Conservation (phyloP, 257 asterid species). For the Przewalskia tangutica region DNA sequence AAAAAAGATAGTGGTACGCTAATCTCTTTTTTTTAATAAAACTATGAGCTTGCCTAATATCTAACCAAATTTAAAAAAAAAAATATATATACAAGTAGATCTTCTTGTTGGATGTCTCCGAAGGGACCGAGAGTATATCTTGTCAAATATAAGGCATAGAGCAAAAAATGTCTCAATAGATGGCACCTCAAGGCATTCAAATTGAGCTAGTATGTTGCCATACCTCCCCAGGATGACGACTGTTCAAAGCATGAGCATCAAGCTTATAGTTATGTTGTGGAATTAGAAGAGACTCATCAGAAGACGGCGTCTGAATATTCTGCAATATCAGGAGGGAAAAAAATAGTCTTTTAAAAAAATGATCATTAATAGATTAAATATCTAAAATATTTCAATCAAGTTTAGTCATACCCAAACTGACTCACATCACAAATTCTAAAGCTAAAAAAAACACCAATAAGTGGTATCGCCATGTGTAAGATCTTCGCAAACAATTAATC, state of each 20-base stretch:
- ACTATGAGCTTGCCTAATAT: neutral
- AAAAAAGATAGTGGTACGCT: neutral
- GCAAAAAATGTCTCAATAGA: neutral
- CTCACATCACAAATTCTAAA: neutral
- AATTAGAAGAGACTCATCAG: conserved; percentile 77
- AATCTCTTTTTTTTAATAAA: too few relatives aligned
- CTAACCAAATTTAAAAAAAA: neutral
- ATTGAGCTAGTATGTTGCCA: neutral
- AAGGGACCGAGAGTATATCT: neutral
- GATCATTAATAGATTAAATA: neutral
- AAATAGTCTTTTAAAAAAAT: neutral
- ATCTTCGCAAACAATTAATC: neutral
- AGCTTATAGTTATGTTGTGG: conserved; percentile 97
- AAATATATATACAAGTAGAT: neutral
- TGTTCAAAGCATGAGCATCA: conserved; percentile 77
- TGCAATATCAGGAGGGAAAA: conserved; percentile 22
- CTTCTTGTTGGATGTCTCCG: neutral
- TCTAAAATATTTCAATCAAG: neutral
- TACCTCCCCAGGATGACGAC: conserved; percentile 99
- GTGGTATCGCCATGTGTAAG: neutral
- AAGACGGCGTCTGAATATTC: conserved; percentile 54
- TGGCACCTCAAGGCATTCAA: neutral
- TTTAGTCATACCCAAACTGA: neutral
- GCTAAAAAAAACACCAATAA: neutral
- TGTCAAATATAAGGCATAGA: neutral